Conservation (phyloP, 148 eudicot species). For the Chenopodium album region DNA sequence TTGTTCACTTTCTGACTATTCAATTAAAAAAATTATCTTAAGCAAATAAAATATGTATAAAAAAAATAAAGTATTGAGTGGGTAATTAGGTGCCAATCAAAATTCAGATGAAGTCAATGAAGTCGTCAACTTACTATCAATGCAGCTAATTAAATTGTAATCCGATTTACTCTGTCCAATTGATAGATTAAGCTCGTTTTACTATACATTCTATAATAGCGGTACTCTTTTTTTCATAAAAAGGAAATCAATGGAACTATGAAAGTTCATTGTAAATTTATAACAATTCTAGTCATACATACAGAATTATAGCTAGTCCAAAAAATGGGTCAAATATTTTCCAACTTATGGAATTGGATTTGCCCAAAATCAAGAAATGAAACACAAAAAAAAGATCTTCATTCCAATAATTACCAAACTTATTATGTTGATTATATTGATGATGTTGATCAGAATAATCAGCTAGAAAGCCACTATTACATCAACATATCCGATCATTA, state of each 20-base stretch:
- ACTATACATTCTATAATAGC: too few species aligned
- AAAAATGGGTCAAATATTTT: conserved; percentile 20
- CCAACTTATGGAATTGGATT: conserved; percentile 6
- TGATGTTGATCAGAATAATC: not conserved
- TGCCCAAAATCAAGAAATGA: not conserved
- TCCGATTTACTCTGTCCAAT: too few species aligned
- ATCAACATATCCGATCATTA: conserved; percentile 4
- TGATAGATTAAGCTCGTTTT: too few species aligned
- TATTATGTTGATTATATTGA: not conserved
- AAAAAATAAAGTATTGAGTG: too few species aligned
- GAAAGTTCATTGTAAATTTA: too few species aligned
- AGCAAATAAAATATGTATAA: too few species aligned
- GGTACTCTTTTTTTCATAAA: not conserved
- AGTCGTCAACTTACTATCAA: too few species aligned
- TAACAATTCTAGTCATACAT: not conserved
- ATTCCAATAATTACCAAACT: not conserved
- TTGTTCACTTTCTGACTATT: too few species aligned
- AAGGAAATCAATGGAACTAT: not conserved
- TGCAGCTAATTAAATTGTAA: too few species aligned
- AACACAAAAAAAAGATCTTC: not conserved
- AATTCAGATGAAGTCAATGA: too few species aligned
- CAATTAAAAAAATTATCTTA: too few species aligned
- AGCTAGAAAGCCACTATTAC: conserved; percentile 13
- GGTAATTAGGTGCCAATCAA: too few species aligned
- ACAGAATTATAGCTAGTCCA: not conserved